phyloP scores from a whole-genome alignment of 75 land plant species.

The Pseudotsuga menziesii region DNA sequence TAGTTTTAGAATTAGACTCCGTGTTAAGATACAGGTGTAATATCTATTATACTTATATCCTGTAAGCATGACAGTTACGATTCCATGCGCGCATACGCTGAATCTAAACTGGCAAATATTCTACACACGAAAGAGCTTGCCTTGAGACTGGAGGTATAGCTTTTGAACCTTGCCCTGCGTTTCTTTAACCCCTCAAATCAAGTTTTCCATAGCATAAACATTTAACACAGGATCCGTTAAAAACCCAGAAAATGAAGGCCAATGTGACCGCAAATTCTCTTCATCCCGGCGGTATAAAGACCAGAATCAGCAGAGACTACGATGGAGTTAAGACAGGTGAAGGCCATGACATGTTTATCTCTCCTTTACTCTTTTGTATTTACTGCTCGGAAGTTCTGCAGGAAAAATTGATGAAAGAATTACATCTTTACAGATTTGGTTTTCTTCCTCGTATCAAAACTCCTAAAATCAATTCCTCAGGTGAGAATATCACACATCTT shows the following conservation, averaged over 20 bases:
- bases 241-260: slow-evolving; percentile 51
- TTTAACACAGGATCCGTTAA: slow-evolving; percentile 8
- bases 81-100: slow-evolving; percentile 60
- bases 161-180: neutral
- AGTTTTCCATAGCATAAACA: slow-evolving; percentile 19
- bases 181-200: slow-evolving; percentile 8
- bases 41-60: too few relatives aligned
- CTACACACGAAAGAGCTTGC: slow-evolving; percentile 73
- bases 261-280: slow-evolving; percentile 77
- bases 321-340: slow-evolving; percentile 60
- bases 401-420: neutral
- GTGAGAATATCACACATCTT: slow-evolving; percentile 11
- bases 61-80: slow-evolving; percentile 26
- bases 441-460: slow-evolving; percentile 58
- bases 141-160: slow-evolving; percentile 5
- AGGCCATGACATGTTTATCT: neutral
- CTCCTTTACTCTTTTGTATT: neutral
- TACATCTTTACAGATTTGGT: slow-evolving; percentile 39
- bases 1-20: too few relatives aligned
- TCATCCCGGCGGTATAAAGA: slow-evolving; percentile 75
- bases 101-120: slow-evolving; percentile 83
- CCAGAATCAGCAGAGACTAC: slow-evolving; percentile 61
- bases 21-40: too few relatives aligned
- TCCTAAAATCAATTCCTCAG: slow-evolving; percentile 69
- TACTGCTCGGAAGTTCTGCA: neutral